A percentile compares a stretch with the other conserved stretches of the same genome.
Conservation (phyloP, 371 early-diverging fungal genomes). For the Zychaea mexicana region DNA sequence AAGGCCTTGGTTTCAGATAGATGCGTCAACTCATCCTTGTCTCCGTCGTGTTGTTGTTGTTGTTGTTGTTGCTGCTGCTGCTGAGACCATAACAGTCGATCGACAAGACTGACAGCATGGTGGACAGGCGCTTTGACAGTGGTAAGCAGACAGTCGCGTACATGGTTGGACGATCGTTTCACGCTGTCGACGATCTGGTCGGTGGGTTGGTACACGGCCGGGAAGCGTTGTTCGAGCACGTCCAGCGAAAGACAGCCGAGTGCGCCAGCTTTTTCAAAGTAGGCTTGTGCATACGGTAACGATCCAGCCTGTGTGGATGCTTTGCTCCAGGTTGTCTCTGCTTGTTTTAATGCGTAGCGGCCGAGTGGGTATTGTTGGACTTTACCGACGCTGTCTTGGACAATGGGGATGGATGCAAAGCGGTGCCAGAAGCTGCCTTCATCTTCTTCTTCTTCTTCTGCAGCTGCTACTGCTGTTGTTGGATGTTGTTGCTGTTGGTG, state of each 20-base stretch:
- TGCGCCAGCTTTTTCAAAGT: constrained; percentile 56
- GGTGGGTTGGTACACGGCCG: constrained; percentile 60
- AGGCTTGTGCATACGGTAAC: constrained; percentile 36
- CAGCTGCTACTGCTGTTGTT: not conserved
- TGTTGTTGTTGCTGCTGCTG: constrained; percentile 6
- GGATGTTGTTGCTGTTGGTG: not conserved
- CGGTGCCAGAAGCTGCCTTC: constrained; percentile 38
- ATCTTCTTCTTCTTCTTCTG: not conserved
- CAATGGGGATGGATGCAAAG: constrained; percentile 54
- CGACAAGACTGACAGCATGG: constrained; percentile 26
- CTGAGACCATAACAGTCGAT: constrained; percentile 16
- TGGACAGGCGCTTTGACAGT: constrained; percentile 46
- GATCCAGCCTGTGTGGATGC: constrained; percentile 50
- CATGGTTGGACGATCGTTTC: constrained; percentile 40
- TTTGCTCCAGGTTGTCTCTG: constrained; percentile 43
- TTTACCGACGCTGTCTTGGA: constrained; percentile 57
- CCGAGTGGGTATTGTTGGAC: constrained; percentile 58
- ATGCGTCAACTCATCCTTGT: constrained; percentile 5
- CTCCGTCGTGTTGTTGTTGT: constrained; percentile 3
- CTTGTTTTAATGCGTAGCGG: constrained; percentile 52
- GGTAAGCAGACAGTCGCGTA: constrained; percentile 8
- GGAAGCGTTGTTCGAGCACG: constrained; percentile 58
- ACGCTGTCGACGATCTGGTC: constrained; percentile 53
- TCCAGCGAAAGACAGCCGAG: constrained; percentile 68
- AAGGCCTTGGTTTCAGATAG: constrained; percentile 26